These are phyloP conservation scores for Grosmannia huntii DNA, from an alignment of 2,329 filamentous ascomycete species.

Conservation along the genomic window DNA sequence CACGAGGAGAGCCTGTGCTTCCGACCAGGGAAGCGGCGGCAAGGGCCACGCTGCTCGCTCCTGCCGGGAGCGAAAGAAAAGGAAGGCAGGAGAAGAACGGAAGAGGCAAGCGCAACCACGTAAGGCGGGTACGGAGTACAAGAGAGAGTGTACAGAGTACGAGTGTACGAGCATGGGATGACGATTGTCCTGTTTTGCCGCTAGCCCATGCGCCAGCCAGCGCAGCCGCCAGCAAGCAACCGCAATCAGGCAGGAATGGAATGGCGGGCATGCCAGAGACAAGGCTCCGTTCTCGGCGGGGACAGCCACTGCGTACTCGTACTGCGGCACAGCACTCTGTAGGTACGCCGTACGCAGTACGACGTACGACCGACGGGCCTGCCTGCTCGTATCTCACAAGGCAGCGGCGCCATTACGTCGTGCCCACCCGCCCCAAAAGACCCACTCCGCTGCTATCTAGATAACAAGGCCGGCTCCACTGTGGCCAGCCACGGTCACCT, in stretches of 20 bases:
- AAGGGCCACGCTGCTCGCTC: neutral
- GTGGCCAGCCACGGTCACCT: neutral
- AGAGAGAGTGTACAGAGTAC: neutral
- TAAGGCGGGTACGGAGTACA: neutral
- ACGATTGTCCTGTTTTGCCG: neutral
- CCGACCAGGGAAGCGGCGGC: neutral
- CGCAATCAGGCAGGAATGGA: neutral
- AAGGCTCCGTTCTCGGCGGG: constrained; percentile 6
- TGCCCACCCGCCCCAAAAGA: neutral
- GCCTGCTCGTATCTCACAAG: neutral
- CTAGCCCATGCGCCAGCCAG: neutral
- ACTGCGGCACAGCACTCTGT: no score
- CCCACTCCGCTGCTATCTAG: neutral
- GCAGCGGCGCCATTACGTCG: constrained; percentile 1
- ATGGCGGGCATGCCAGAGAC: neutral
- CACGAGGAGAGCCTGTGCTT: neutral
- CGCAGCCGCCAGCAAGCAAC: neutral
- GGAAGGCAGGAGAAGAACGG: neutral
- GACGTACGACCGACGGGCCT: no score
- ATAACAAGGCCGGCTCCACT: neutral
- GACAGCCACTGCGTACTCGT: no score
- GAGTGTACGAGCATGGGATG: neutral
- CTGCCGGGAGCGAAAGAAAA: neutral
- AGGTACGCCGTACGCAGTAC: no score
- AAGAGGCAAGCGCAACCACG: neutral